Percentiles rank a stretch among this genome's conserved stretches.
phyloP scores from a whole-genome alignment of 331 rosid species.

The Quercus lobata region DNA sequence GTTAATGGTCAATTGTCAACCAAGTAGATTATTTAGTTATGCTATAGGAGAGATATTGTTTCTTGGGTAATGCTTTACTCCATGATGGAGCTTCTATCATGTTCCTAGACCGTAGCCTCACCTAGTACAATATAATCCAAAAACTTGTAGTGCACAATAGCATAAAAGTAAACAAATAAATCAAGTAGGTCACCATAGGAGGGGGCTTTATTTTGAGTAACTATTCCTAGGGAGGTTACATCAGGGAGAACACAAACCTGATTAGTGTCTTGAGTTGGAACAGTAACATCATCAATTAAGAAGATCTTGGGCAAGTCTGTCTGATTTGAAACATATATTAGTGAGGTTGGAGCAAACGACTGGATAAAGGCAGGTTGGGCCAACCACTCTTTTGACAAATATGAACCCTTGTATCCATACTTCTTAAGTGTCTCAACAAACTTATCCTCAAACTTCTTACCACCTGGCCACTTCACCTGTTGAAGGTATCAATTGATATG shows the following conservation, averaged over 20 bases:
- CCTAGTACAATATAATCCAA: background rate
- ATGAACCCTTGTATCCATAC: constrained; percentile 89
- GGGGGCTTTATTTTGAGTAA: too few species aligned
- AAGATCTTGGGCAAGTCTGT: constrained; percentile 82
- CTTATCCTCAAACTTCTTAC: constrained; percentile 76
- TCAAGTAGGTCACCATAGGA: too few species aligned
- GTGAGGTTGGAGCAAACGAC: constrained; percentile 97
- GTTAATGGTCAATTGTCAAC: background rate
- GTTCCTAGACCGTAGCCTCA: background rate
- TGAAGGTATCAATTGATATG: constrained; percentile 19
- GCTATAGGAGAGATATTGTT: background rate
- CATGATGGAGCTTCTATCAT: too few species aligned
- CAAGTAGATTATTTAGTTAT: background rate
- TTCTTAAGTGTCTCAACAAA: constrained; percentile 83
- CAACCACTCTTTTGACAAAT: constrained; percentile 83
- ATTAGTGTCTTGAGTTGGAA: constrained; percentile 86
- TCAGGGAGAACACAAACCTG: constrained; percentile 46
- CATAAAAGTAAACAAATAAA: background rate
- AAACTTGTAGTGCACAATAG: background rate
- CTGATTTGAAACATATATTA: constrained; percentile 59
- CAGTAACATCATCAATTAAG: constrained; percentile 58
- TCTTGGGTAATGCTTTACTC: too few species aligned
- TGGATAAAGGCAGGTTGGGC: constrained; percentile 85
- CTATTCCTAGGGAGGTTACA: background rate
- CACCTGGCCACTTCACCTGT: constrained; percentile 83